Base-by-base conservation (phyloP, 2,329 filamentous ascomycete species). In the Pseudogymnoascus sp. region DNA sequence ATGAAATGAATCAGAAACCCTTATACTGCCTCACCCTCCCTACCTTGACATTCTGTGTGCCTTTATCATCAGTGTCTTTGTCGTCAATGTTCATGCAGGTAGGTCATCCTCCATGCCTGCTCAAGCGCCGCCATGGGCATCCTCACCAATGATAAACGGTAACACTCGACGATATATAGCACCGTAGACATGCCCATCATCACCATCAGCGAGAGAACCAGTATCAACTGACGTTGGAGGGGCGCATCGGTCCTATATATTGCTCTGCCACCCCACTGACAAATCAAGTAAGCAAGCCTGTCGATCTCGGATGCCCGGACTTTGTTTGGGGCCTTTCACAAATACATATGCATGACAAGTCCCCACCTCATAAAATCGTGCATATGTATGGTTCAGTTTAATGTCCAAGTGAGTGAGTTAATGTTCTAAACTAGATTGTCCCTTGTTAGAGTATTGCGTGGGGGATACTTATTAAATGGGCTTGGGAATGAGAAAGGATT, bases 341-440 rank as follows among this genome's bases (percentile, higher is more conserved):
- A 50, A 50, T 16, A 50, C 24, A 53, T 53, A 53, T 53, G 47
- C 26, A 31, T 53, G 47, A 19, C 47, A 29, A 11, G 42, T 53
- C 47, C 31, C 47, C 47, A 53, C 47, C 47, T 53, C n/a, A 29
- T 31, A 31, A 31, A 16, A 31, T n/a, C 14, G 7, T 50, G 47
- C 47, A 53, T 53, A 53, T 53, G 47, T 31, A 53, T 53, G 44
- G 24, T 53, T 53, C 47, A 53, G 47, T 53, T 44, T 31, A 53
- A 53, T 31, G 47, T 53, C 24, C 19, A 31, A 33, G 8, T 53
- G 26, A 3, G 13, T 29, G 47, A 7, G 24, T 53, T 26, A 50
- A 14, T 50, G 42, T 50, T 50, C 42, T 10, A 50, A 21, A 24
- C 33, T 35, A 29, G 26, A 44, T 24, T 44, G 42, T 50, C 42